phyloP scores from a whole-genome alignment of 768 basidiomycete genomes.

The Pleurotus sapidus region DNA sequence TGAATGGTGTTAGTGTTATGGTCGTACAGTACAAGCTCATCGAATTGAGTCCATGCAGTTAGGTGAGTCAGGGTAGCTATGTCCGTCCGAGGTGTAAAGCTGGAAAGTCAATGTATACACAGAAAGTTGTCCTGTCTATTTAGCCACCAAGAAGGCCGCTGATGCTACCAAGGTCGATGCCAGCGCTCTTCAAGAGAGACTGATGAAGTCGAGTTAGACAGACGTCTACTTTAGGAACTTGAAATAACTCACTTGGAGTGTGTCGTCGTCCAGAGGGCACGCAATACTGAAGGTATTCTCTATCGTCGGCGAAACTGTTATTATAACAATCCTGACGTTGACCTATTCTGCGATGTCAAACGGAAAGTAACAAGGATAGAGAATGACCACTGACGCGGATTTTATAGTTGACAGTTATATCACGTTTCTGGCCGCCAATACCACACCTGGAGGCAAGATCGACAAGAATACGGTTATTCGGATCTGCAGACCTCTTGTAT shows the following conservation, averaged over 20 bases:
- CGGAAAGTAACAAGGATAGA: constrained; percentile 2
- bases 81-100: neutral
- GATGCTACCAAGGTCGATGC: neutral
- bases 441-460: constrained; percentile 69
- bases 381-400: constrained; percentile 48
- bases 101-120: neutral
- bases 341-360: constrained; percentile 35
- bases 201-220: neutral
- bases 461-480: constrained; percentile 48
- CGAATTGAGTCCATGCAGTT: neutral
- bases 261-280: constrained; percentile 52
- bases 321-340: constrained; percentile 58
- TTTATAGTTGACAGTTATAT: constrained; percentile 62
- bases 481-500: constrained; percentile 56
- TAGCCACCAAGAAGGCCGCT: neutral
- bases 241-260: constrained; percentile 23
- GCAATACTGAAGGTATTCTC: constrained; percentile 56
- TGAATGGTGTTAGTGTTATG: neutral
- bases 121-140: neutral
- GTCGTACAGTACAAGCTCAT: neutral
- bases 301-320: constrained; percentile 66
- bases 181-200: constrained; percentile 6
- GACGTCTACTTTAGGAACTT: neutral
- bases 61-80: neutral
- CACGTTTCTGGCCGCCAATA: constrained; percentile 34